Evolutionary conservation across 352 stramenopile species (phyloP), one percentile per base, ranked within the genome.

Genomic region (Aphanomyces stellatus): DNA sequence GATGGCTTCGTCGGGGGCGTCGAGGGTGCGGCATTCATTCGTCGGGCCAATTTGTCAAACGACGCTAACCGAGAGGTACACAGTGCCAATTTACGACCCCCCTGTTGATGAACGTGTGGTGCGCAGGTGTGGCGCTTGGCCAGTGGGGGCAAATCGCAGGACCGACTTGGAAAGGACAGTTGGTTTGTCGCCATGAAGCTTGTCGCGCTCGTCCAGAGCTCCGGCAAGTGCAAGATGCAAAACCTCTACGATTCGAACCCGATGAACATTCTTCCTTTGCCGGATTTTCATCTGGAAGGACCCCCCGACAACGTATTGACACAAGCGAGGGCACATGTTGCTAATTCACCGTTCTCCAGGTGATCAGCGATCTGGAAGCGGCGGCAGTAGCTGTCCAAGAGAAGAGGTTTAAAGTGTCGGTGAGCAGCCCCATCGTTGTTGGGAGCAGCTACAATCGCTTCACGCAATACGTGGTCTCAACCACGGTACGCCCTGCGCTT

Each of bases 181-280:
- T 95, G 87, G 87, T 92, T 96, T 62, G 80, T 96, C 28, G 87
- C 88, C 10, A 93, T 93, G 83, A 96, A 95, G 63, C 79, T 96
- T 25, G 88, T 96, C 8, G 83, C 86, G 49, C 73, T 95, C 15
- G 87, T 93, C 34, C 88, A 96, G 62, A 88, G 72, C 71, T 88
- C 80, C 2, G 83, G 82, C 13, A 90, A 89, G 62, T 92, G 84
- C 49, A 82, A 91, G 68, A 88, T 91, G 80, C 81, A 93, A 69
- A 77, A 75, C 72, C 72, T 94, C 25, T 91, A 94, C 74, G 81
- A 81, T 0, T 82, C 80, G 19, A 81, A 91, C 5, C 41, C 60
- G n/a, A 67, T 19, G 25, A 67, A n/a, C 8, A 59, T 78, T 6
- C 69, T 91, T 13, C 82, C 83, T 1, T 72, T 94, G 17, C 78